These are phyloP conservation scores for Lagerstroemia speciosa DNA, from an alignment of 345 rosid genomes.

Conservation along the genomic window DNA sequence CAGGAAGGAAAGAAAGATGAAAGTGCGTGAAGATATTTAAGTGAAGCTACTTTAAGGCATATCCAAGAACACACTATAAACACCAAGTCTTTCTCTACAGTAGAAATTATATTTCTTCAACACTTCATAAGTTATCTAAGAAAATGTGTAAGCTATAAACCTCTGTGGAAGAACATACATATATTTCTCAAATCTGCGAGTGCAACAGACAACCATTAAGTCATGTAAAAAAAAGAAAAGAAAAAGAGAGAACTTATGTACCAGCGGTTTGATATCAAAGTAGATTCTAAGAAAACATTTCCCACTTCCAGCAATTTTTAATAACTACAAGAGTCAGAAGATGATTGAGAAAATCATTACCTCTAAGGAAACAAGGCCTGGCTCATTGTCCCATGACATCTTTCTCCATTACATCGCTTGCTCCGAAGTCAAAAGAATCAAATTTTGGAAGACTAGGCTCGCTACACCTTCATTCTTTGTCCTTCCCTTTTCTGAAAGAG, in stretches of 20 bases:
- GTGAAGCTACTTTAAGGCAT: not conserved
- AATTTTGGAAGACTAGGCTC: conserved; percentile 40
- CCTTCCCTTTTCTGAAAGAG: conserved; percentile 10
- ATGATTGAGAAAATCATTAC: conserved; percentile 25
- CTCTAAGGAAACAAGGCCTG: conserved; percentile 85
- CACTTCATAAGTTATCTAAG: not conserved
- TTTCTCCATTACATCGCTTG: conserved; percentile 84
- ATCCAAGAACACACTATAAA: not conserved
- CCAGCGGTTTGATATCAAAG: not conserved
- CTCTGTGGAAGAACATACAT: not conserved
- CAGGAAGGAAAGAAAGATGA: not conserved
- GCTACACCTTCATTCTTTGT: conserved; percentile 11
- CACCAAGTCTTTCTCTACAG: not conserved
- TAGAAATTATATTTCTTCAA: not conserved
- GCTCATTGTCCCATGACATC: conserved; percentile 68
- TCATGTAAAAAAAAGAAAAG: no score
- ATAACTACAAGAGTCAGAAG: not conserved
- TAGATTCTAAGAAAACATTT: not conserved
- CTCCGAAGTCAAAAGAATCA: conserved; percentile 51
- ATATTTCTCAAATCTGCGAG: not conserved
- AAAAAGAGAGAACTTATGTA: no score
- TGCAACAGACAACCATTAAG: not conserved
- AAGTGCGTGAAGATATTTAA: not conserved
- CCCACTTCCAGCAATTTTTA: not conserved
- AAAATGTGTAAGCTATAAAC: not conserved